Evolutionary conservation across 1,284 basidiomycete species (phyloP).

Genomic region (Lignosus rhinocerotis): DNA sequence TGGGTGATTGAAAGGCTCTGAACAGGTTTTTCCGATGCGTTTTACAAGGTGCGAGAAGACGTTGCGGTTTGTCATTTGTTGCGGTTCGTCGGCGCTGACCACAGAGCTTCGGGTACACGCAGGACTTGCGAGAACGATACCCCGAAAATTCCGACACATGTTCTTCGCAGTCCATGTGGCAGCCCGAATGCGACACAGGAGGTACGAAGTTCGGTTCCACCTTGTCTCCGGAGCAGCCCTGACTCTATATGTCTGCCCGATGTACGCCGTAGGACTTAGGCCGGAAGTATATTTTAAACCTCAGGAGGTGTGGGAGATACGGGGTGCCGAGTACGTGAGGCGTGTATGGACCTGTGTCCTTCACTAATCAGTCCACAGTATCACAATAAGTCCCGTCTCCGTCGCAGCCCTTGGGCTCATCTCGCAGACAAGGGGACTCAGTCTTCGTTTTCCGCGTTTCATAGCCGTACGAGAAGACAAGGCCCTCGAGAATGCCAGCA

Average conservation of each 20-base stretch:
- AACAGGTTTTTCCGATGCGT: slow-evolving; percentile 83
- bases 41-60: slow-evolving; percentile 64
- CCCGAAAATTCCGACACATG: slow-evolving; percentile 66
- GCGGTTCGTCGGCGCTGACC: slow-evolving; percentile 8
- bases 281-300: slow-evolving; percentile 89
- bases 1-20: slow-evolving; percentile 19
- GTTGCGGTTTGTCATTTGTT: not conserved
- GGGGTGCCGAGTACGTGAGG: slow-evolving; percentile 80
- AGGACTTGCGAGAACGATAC: slow-evolving; percentile 66
- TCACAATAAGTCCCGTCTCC: slow-evolving; percentile 89
- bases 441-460: slow-evolving; percentile 90
- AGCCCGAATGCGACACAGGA: slow-evolving; percentile 61
- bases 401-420: slow-evolving; percentile 76
- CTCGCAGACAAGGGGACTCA: slow-evolving; percentile 69
- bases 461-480: slow-evolving; percentile 83
- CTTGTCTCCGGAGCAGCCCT: slow-evolving; percentile 1
- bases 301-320: slow-evolving; percentile 88
- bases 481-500: slow-evolving; percentile 74
- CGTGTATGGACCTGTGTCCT: not conserved
- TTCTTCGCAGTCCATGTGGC: slow-evolving; percentile 58
- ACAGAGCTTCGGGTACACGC: not conserved
- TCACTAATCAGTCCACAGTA: slow-evolving; percentile 42
- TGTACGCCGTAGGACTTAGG: slow-evolving; percentile 51
- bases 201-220: slow-evolving; percentile 40
- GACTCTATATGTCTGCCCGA: slow-evolving; percentile 7